phyloP scores from a whole-genome alignment of 2,329 filamentous ascomycete genomes.

The Aspergillus aculeatus region DNA sequence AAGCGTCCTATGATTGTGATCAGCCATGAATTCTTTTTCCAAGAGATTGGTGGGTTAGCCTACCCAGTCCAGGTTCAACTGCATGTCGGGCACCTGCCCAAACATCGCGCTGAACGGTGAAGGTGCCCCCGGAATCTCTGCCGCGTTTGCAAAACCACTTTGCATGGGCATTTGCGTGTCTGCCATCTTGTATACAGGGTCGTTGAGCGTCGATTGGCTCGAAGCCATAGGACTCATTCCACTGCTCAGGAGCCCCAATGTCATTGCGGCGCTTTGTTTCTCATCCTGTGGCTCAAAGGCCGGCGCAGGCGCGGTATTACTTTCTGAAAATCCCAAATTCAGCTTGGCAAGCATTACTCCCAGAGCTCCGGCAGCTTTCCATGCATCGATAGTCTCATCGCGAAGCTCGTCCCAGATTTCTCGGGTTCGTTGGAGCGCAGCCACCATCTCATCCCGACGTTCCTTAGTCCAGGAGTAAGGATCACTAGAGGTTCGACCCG shows the following conservation, averaged over 20 bases:
- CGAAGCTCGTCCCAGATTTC: conserved; percentile 77
- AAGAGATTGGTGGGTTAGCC: conserved; percentile 21
- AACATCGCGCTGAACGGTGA: conserved; percentile 57
- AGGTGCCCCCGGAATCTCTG: conserved; percentile 43
- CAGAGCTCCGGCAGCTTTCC: conserved; percentile 79
- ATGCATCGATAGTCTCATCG: conserved; percentile 81
- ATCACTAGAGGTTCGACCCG: conserved; percentile 37
- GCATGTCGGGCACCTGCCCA: conserved; percentile 56
- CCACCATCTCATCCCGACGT: conserved; percentile 69
- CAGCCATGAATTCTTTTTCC: conserved; percentile 16
- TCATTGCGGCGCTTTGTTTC: conserved; percentile 68
- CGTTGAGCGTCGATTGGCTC: conserved; percentile 30
- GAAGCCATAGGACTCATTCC: conserved; percentile 55
- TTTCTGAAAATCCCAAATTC: conserved; percentile 38
- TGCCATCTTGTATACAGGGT: conserved; percentile 29
- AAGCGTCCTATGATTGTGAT: conserved; percentile 54
- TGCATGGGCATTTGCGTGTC: conserved; percentile 28
- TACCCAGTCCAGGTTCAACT: conserved; percentile 64
- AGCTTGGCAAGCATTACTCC: conserved; percentile 82
- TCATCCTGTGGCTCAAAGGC: conserved; percentile 51
- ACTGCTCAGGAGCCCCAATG: conserved; percentile 65
- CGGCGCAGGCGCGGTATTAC: conserved; percentile 16
- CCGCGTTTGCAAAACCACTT: conserved; percentile 28
- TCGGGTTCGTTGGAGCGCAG: conserved; percentile 68
- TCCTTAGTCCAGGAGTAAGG: conserved; percentile 50